Base-by-base conservation (phyloP, 2,329 filamentous ascomycete genomes). In the Ophiostoma himal-ulmi region DNA sequence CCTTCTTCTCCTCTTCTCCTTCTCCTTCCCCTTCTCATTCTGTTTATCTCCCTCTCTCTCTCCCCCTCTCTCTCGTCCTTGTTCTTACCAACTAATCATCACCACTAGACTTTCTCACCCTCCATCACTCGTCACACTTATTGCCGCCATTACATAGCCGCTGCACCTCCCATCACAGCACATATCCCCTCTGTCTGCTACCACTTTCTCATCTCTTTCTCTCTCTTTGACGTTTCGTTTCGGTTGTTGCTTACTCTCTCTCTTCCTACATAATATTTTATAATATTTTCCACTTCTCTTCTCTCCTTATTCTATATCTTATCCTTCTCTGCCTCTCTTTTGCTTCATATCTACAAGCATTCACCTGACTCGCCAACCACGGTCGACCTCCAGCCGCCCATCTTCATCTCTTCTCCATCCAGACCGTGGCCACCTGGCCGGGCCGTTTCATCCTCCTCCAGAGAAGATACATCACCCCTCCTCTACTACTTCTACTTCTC, bases 361-460 rank as follows among this genome's bases (percentile, higher is more conserved):
- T 22, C 10, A 26, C 52, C n/a, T 22, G 52, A 11, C 52, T 48
- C 52, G 11, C 52, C 52, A 26, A 57, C 52, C 44, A 48, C 44
- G 44, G 6, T 48, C 44, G 44, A 48, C 44, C 44, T 48, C 26
- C 57, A 62, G 26, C 57, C 57, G 57, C 57, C 57, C 57, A 62
- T 62, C 57, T 62, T 22, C 44, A 22, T 36, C 14, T 62, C 26
- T 62, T n/a, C 48, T 44, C 34, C 30, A 41, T 39, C n/a, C 26
- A 48, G 39, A n/a, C 26, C 57, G 66, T 0, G 91, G 22, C 57
- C 14, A 34, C 57, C 22, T 3, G 26, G 26, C 5, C 57, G 0
- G 22, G 57, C 13, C 17, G 57, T 62, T 62, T 62, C 57, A 62
- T 34, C 57, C 57, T 14, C 44, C 14, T 17, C 57, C 10, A 26